Conservation (phyloP, 805 yeast genomes). For the Sungouiella blattae region DNA sequence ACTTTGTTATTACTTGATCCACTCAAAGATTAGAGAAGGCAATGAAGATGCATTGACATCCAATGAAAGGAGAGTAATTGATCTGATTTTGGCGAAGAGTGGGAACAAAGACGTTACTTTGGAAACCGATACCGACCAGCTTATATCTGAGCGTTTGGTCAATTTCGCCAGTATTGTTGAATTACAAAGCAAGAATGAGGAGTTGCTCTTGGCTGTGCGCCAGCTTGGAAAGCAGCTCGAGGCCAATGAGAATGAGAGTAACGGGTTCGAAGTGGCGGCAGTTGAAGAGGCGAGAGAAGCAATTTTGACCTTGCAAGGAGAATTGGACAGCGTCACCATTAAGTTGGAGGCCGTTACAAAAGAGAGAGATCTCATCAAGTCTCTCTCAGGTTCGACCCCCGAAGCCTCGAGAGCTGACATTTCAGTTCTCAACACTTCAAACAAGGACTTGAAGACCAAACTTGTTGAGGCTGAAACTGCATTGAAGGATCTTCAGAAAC, state of each 20-base stretch:
- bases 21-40: conserved; percentile 54
- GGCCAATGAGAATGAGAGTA: conserved; percentile 46
- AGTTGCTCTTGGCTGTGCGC: conserved; percentile 65
- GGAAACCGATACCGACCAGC: conserved; percentile 64
- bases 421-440: conserved; percentile 23
- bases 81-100: conserved; percentile 44
- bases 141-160: conserved; percentile 72
- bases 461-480: conserved; percentile 37
- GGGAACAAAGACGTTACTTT: conserved; percentile 24
- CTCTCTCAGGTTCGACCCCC: conserved; percentile 3
- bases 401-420: conserved; percentile 14
- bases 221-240: conserved; percentile 72
- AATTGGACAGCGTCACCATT: conserved; percentile 48
- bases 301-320: conserved; percentile 57
- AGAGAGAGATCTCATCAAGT: conserved; percentile 68
- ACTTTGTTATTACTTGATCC: conserved; percentile 69
- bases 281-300: conserved; percentile 68
- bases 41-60: conserved; percentile 59
- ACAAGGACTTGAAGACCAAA: conserved; percentile 30
- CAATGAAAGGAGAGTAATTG: conserved; percentile 63
- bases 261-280: conserved; percentile 44
- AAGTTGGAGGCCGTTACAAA: conserved; percentile 52
- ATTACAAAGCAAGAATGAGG: conserved; percentile 70
- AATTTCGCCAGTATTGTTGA: conserved; percentile 65
- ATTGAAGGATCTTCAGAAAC: conserved; percentile 30